Evolutionary conservation across 2,329 filamentous ascomycete species (phyloP).

Genomic region (Fusarium pininemorale): DNA sequence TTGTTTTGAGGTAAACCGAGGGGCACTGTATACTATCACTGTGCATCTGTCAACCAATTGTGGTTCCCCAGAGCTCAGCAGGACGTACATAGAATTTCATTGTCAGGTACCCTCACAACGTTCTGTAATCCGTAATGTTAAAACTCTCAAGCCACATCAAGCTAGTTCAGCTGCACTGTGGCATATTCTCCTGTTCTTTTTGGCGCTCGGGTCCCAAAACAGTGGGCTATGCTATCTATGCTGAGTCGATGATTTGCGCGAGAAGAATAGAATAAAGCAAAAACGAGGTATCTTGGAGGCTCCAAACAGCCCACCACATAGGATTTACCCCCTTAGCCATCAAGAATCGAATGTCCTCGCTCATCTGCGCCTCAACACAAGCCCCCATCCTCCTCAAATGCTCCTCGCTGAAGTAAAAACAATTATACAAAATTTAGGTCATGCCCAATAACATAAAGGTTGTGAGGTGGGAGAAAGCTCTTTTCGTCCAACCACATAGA

Average conservation of each 20-base stretch:
- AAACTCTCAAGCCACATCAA: neutral
- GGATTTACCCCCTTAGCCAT: conserved; percentile 7
- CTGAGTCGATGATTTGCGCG: conserved; percentile 9
- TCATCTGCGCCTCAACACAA: conserved; percentile 12
- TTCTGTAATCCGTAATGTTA: neutral
- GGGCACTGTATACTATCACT: neutral
- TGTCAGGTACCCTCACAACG: neutral
- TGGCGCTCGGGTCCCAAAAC: neutral
- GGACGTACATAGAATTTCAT: neutral
- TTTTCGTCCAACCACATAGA: neutral
- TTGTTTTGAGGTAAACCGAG: neutral
- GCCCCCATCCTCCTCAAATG: conserved; percentile 24
- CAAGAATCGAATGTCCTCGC: conserved; percentile 22
- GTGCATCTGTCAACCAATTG: neutral
- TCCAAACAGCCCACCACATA: conserved; percentile 20
- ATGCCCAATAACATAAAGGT: conserved; percentile 11
- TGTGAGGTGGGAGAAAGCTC: neutral
- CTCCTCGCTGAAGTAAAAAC: conserved; percentile 34
- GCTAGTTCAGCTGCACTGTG: neutral
- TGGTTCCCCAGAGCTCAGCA: neutral
- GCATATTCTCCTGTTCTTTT: conserved; percentile 8
- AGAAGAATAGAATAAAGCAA: conserved; percentile 14
- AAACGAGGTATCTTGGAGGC: conserved; percentile 33
- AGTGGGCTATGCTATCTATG: conserved; percentile 21
- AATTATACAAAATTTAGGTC: conserved; percentile 21